Evolutionary conservation across 768 basidiomycete genomes (phyloP), one percentile per base, ranked within the genome.

Genomic region (Suillus ampliporus): DNA sequence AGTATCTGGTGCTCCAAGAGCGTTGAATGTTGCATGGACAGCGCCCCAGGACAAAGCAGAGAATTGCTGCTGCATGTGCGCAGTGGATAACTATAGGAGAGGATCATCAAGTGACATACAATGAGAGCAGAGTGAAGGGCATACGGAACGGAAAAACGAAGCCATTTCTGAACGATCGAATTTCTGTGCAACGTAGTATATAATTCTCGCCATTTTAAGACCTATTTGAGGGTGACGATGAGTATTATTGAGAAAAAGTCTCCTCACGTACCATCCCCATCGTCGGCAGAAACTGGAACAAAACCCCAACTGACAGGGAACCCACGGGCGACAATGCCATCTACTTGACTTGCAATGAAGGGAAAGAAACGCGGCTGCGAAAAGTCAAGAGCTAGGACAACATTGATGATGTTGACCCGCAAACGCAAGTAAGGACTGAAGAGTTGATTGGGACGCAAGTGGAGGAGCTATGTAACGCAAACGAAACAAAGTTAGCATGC

Each of bases 281-380:
- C 79, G 0, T 74, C 81, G 61, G 89, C 86, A 3, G 87, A 73
- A 38, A 87, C 76, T 2, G 94, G 95, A 2, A 96, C 93, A 52
- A 98, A 71, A 14, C 97, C 97, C 73, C 95, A 95, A 19, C 93
- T 82, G 66, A 95, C 84, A 0, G 95, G 93, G 48, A 93, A 79
- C 17, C 82, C 84, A 38, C 93, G 82, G 34, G 84, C 78, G 57
- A 99, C 87, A 72, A 97, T 87, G 61, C 81, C 85, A 17, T 84
- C 81, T 51, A 97, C 82, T 1, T 89, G 76, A 1, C 83, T 84
- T 3, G 81, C 78, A 53, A 98, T 78, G 70, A 93, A 87, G 11
- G 84, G 79, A 9, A 95, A 67, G 43, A 83, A 84, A 5, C 79
- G 74, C 0, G 82, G 77, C 46, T 85, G 83, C 9, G 94, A 88